phyloP scores from a whole-genome alignment of 1,139 yeast genomes.

The Sugiyamaella japonica region DNA sequence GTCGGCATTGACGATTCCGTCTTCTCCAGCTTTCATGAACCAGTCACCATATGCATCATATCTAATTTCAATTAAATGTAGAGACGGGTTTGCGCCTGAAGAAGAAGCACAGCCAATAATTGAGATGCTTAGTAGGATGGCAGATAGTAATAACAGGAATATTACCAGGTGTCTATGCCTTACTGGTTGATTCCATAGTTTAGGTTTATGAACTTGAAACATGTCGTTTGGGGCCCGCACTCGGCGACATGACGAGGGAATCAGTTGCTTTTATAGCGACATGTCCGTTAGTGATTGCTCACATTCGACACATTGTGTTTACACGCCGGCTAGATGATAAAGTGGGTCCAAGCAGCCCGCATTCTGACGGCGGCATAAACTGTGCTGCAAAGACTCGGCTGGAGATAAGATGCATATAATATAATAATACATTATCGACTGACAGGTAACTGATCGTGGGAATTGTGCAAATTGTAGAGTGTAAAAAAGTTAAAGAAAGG shows the following conservation, averaged over 20 bases:
- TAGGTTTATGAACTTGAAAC: conserved; percentile 7
- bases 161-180: conserved; percentile 28
- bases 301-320: not conserved
- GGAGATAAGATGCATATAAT: not conserved
- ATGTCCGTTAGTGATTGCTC: not conserved
- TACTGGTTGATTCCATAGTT: conserved; percentile 20
- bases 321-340: not conserved
- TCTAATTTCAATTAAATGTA: conserved; percentile 30
- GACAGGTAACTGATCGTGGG: no score
- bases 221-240: not conserved
- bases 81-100: conserved; percentile 26
- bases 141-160: conserved; percentile 27
- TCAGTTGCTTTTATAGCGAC: not conserved
- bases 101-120: conserved; percentile 32
- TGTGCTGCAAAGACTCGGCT: conserved; percentile 4
- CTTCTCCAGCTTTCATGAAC: conserved; percentile 19
- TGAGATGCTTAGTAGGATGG: conserved; percentile 28
- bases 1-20: conserved; percentile 29
- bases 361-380: not conserved
- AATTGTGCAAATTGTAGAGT: no score
- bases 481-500: no score
- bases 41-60: conserved; percentile 27
- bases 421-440: no score
- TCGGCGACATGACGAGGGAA: not conserved
- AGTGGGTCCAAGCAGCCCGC: conserved; percentile 11